Conservation (phyloP, 306 rosid species). For the Amphicarpaea edgeworthii region DNA sequence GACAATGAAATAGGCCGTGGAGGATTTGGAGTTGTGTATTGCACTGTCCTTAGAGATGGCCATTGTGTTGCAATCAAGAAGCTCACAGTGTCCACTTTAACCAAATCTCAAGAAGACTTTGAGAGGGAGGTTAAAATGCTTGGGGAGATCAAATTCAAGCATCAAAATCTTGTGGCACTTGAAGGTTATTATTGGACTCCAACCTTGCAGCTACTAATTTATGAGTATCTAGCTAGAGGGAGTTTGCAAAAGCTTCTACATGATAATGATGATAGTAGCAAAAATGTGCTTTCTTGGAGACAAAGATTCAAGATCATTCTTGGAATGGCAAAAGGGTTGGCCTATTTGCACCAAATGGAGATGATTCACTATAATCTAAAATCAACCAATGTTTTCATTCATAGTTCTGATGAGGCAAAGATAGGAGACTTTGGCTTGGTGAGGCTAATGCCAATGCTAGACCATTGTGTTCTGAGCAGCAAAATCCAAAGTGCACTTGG, state of each 20-base stretch:
- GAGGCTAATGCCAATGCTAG: slow-evolving; percentile 79
- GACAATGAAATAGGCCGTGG: slow-evolving; percentile 91
- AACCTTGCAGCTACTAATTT: slow-evolving; percentile 83
- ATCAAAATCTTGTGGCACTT: slow-evolving; percentile 81
- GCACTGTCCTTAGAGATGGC: slow-evolving; percentile 71
- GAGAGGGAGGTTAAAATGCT: slow-evolving; percentile 78
- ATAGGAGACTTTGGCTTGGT: slow-evolving; percentile 88
- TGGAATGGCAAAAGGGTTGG: slow-evolving; percentile 93
- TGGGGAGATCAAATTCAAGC: slow-evolving; percentile 76
- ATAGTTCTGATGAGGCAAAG: slow-evolving; percentile 69
- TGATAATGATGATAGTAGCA: slow-evolving; percentile 57
- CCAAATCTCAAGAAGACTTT: slow-evolving; percentile 77
- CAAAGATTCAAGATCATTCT: slow-evolving; percentile 84
- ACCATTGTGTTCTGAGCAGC: slow-evolving; percentile 88
- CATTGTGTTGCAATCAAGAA: slow-evolving; percentile 86
- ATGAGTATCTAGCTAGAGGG: slow-evolving; percentile 74
- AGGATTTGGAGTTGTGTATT: slow-evolving; percentile 91
- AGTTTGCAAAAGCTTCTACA: slow-evolving; percentile 85
- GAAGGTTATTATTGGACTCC: slow-evolving; percentile 93
- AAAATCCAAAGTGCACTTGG: slow-evolving; percentile 94
- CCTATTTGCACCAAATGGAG: slow-evolving; percentile 76
- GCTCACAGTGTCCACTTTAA: slow-evolving; percentile 71
- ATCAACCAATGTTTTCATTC: slow-evolving; percentile 79
- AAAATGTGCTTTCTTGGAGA: slow-evolving; percentile 70
- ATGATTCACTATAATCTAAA: slow-evolving; percentile 86